Percentiles rank a stretch among this genome's conserved stretches.
Evolutionary conservation across 805 yeast species (phyloP).

Genomic region (Wickerhamiella sergipiensis): DNA sequence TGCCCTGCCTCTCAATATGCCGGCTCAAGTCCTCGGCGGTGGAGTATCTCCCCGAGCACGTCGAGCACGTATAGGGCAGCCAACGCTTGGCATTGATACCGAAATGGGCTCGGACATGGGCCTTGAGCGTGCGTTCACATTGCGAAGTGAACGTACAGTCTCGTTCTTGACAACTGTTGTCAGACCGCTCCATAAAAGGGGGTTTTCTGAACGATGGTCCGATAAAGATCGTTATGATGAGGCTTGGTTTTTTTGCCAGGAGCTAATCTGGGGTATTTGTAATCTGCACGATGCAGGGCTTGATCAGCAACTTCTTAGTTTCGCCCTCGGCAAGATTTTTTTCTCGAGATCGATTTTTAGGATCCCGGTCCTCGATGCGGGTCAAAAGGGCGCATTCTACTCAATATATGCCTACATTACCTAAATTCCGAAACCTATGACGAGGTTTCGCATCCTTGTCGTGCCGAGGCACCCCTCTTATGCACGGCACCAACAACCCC

Average conservation of each 20-base stretch:
- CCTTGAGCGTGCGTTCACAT: neutral
- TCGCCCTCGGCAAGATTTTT: neutral
- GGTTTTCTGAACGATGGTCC: neutral
- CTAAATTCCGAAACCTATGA: too few species aligned
- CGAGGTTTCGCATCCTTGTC: too few species aligned
- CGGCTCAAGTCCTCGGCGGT: neutral
- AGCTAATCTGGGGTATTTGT: neutral
- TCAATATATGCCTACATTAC: too few species aligned
- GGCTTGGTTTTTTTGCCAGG: neutral
- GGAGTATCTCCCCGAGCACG: neutral
- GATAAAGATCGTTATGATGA: neutral
- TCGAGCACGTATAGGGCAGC: neutral
- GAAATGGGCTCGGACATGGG: neutral
- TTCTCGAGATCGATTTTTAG: neutral
- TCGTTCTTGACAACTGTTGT: neutral
- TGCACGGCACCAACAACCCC: neutral
- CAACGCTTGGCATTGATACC: constrained; percentile 1
- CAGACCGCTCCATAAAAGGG: neutral
- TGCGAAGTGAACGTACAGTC: neutral
- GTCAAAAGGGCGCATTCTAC: too few species aligned
- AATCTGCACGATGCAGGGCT: neutral
- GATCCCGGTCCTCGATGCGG: neutral
- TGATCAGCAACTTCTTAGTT: neutral
- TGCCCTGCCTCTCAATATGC: neutral
- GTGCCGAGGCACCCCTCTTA: neutral